Evolutionary conservation across 805 yeast genomes (phyloP), one percentile per base, ranked within the genome.

Genomic region (Kodamaea nitidulidarum): DNA sequence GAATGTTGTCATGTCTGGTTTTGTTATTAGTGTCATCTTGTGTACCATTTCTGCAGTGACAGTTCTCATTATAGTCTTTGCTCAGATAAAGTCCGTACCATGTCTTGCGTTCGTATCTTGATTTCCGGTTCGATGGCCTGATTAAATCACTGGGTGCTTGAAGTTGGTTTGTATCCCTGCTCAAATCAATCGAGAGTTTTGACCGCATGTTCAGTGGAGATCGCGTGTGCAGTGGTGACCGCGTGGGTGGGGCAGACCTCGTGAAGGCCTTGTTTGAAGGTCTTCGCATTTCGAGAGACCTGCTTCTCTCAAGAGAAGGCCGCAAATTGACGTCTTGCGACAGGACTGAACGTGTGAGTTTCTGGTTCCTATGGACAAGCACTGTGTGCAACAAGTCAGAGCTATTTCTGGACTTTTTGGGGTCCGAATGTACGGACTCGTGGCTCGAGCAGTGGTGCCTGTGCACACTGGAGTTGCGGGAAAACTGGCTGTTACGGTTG

Each of bases 371-470:
- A 30, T 48, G 44, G 38, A 36, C 36, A 24, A 43, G 40, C 15
- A 47, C 45, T 10, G 49, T 40, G 31, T 45, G 44, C 22, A 47
- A 40, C n/a, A 41, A 20, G 21, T 46, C 43, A 12, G 44, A 27
- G 17, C 32, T 22, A 15, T 31, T 31, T 7, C 35, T 16, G 8
- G 24, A 22, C 31, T 25, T 30, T 31, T 21, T 36, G 26, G 41
- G 22, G 15, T 17, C 18, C 6, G 25, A 17, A 31, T 21, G 37
- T 7, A 16, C 11, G 16, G 37, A 18, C 16, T 38, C 39, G 4
- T 38, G 25, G 37, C 42, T 39, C 20, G 26, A 24, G 11, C 31
- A 32, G 15, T 36, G 21, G 22, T 28, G 15, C 10, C 33, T 22
- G 15, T 31, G 38, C 24, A 20, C 4, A 12, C 34, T 36, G 17